These are phyloP conservation scores for Alternaria sp. DNA, from an alignment of 2,329 filamentous ascomycete genomes.

Conservation along the genomic window DNA sequence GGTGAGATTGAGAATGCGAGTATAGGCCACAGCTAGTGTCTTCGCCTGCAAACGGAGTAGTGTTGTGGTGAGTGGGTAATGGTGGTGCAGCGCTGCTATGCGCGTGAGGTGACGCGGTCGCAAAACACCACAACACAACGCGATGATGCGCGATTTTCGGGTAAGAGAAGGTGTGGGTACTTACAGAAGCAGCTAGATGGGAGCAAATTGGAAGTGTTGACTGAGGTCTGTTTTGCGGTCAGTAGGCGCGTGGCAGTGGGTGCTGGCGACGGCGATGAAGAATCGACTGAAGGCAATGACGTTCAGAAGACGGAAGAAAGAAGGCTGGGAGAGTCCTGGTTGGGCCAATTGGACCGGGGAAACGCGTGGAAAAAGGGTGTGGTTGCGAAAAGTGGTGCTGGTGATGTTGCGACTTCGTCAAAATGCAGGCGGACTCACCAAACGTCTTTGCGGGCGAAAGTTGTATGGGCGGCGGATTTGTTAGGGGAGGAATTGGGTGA, in stretches of 20 bases:
- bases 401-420: slow-evolving; percentile 19
- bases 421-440: slow-evolving; percentile 42
- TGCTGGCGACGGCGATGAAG: slow-evolving; percentile 37
- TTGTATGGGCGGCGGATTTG: slow-evolving; percentile 31
- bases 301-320: slow-evolving; percentile 36
- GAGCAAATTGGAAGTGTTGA: slow-evolving; percentile 28
- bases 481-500: slow-evolving; percentile 16
- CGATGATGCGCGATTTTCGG: slow-evolving; percentile 36
- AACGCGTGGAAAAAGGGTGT: slow-evolving; percentile 42
- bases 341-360: slow-evolving; percentile 39
- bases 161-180: slow-evolving; percentile 33
- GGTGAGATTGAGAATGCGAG: slow-evolving; percentile 2
- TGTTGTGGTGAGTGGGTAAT: slow-evolving; percentile 23
- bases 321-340: slow-evolving; percentile 31
- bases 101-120: slow-evolving; percentile 35
- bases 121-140: slow-evolving; percentile 41
- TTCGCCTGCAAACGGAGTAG: slow-evolving; percentile 10
- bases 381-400: slow-evolving; percentile 35
- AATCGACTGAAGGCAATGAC: slow-evolving; percentile 40
- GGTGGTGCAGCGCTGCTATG: slow-evolving; percentile 25
- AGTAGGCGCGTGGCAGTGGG: slow-evolving; percentile 32
- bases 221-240: slow-evolving; percentile 39
- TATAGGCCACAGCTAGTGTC: slow-evolving; percentile 4
- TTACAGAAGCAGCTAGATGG: slow-evolving; percentile 32
- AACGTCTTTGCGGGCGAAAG: slow-evolving; percentile 34